Evolutionary conservation across 768 basidiomycete species (phyloP).

Genomic region (Trametes villosa): DNA sequence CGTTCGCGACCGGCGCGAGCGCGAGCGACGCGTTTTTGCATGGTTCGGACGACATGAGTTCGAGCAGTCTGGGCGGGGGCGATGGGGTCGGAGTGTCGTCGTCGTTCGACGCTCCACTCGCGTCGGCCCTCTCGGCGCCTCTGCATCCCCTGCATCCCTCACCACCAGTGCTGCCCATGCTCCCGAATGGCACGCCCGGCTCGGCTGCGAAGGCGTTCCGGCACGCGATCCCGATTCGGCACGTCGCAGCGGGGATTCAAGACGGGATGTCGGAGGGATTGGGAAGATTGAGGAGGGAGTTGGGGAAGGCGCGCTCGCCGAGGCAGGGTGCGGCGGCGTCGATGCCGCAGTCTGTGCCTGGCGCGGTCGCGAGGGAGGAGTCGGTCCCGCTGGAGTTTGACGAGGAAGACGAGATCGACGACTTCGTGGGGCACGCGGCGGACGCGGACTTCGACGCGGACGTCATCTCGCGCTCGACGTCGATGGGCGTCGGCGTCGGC

Average conservation of each 20-base stretch:
- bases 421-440: constrained; percentile 34
- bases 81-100: constrained; percentile 39
- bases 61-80: constrained; percentile 24
- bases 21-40: constrained; percentile 56
- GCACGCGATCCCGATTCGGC: constrained; percentile 61
- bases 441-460: constrained; percentile 9
- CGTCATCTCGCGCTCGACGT: constrained; percentile 27
- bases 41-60: constrained; percentile 47
- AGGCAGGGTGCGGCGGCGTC: constrained; percentile 28
- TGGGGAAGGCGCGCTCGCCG: constrained; percentile 55
- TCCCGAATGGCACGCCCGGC: constrained; percentile 68
- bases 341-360: no score
- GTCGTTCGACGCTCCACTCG: constrained; percentile 80
- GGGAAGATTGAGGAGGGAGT: constrained; percentile 60
- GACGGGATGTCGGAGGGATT: constrained; percentile 65
- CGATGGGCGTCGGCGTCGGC: constrained; percentile 29
- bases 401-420: constrained; percentile 67
- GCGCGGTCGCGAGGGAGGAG: no score
- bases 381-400: constrained; percentile 61
- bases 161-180: constrained; percentile 68
- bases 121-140: constrained; percentile 68
- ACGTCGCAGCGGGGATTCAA: constrained; percentile 51
- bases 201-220: constrained; percentile 43
- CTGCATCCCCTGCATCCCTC: constrained; percentile 51
- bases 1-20: constrained; percentile 41